These are phyloP conservation scores for Macaranga tanarius DNA, from an alignment of 441 rosid genomes.

Conservation along the genomic window DNA sequence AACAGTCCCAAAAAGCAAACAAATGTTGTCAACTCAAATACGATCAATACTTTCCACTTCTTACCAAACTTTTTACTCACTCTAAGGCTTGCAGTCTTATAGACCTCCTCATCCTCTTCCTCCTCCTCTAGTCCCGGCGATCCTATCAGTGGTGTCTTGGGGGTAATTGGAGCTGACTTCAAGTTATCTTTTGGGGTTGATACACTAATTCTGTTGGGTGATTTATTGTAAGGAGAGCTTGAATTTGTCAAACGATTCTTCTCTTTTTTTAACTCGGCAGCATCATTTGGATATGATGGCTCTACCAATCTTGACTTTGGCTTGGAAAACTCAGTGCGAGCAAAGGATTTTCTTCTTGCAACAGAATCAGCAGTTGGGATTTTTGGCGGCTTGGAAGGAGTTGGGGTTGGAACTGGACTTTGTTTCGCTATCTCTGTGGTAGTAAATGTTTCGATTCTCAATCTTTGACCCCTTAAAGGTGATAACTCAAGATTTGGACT, in stretches of 20 bases:
- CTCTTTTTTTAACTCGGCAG: slow-evolving; percentile 31
- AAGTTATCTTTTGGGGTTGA: slow-evolving; percentile 26
- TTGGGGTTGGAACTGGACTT: slow-evolving; percentile 25
- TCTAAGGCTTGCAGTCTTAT: slow-evolving; percentile 43
- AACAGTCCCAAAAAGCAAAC: slow-evolving; percentile 38
- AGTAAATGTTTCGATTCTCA: slow-evolving; percentile 20
- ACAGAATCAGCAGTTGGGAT: slow-evolving; percentile 26
- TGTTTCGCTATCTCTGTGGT: slow-evolving; percentile 15
- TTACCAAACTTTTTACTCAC: slow-evolving; percentile 28
- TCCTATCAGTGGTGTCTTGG: slow-evolving; percentile 46
- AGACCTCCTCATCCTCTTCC: slow-evolving; percentile 58
- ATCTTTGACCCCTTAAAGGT: slow-evolving; percentile 15
- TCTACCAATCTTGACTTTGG: slow-evolving; percentile 55
- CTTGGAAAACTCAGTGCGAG: slow-evolving; percentile 41
- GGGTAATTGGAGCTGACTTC: slow-evolving; percentile 47
- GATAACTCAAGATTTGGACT: slow-evolving; percentile 11
- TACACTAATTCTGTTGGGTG: slow-evolving; percentile 20
- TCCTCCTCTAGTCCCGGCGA: slow-evolving; percentile 33
- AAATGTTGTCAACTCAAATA: slow-evolving; percentile 46
- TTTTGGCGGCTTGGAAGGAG: slow-evolving; percentile 32
- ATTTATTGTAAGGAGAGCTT: slow-evolving; percentile 28
- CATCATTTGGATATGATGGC: slow-evolving; percentile 34
- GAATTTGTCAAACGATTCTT: slow-evolving; percentile 21
- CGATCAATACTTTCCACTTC: slow-evolving; percentile 34
- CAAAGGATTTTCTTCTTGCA: slow-evolving; percentile 29